These are phyloP conservation scores for Cordyceps pruinosa DNA, from an alignment of 2,329 filamentous ascomycete species.

Conservation along the genomic window DNA sequence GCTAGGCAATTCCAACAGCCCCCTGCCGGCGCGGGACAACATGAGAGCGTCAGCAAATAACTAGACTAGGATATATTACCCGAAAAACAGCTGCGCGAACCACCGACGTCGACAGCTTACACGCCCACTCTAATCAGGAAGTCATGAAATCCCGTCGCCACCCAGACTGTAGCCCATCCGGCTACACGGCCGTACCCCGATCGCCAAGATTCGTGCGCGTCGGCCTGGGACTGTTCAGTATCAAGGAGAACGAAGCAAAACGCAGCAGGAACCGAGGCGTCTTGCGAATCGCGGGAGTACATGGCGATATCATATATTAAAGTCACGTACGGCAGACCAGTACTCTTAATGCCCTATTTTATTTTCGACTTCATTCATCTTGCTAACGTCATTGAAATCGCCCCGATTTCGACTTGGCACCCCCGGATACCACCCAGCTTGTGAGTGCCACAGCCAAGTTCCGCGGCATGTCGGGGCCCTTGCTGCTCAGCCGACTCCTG, in stretches of 20 bases:
- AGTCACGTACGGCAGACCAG: neutral
- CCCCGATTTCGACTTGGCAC: no score
- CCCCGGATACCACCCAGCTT: no score
- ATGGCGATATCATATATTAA: neutral
- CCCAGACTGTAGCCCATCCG: neutral
- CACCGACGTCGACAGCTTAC: neutral
- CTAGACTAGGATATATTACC: no score
- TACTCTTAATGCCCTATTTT: no score
- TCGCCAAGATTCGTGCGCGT: neutral
- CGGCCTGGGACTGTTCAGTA: neutral
- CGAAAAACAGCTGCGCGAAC: no score
- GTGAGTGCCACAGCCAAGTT: no score
- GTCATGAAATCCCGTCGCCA: neutral
- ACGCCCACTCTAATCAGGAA: neutral
- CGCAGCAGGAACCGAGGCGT: neutral
- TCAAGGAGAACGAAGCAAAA: neutral
- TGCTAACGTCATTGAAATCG: no score
- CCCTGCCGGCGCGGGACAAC: no score
- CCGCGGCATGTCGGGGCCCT: no score
- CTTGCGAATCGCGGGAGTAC: neutral
- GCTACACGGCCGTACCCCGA: neutral
- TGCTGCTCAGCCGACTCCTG: neutral
- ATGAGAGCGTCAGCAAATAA: no score
- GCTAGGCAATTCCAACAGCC: no score
- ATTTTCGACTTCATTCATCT: no score